A percentile compares a stretch with the other conserved stretches of the same genome.
phyloP scores from a whole-genome alignment of 805 yeast genomes.

The Maudiozyma pseudohumilis region DNA sequence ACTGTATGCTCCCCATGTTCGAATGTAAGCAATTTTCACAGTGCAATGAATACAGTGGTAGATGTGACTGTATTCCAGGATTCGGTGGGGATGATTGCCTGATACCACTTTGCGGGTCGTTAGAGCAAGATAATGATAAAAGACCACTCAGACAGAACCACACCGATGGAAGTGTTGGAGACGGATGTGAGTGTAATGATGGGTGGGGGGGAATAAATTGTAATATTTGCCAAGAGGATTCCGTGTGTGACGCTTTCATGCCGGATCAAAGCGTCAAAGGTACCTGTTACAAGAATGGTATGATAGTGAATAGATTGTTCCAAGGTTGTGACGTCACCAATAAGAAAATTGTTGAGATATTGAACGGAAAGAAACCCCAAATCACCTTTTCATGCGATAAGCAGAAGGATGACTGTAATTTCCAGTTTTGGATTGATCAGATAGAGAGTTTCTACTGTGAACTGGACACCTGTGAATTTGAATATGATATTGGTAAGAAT shows the following conservation, averaged over 20 bases:
- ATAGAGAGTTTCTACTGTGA: constrained; percentile 87
- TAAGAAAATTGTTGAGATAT: constrained; percentile 68
- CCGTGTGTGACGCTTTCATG: constrained; percentile 75
- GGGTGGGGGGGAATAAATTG: constrained; percentile 97
- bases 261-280: constrained; percentile 73
- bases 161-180: constrained; percentile 28
- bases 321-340: constrained; percentile 95
- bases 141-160: constrained; percentile 47
- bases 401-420: constrained; percentile 57
- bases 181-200: constrained; percentile 56
- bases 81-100: constrained; percentile 92
- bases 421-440: constrained; percentile 94
- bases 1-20: constrained; percentile 85
- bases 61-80: constrained; percentile 86
- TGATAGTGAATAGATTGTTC: constrained; percentile 66
- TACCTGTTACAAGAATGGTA: constrained; percentile 81
- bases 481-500: constrained; percentile 52
- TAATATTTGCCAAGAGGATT: constrained; percentile 66
- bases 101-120: constrained; percentile 76
- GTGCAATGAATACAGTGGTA: constrained; percentile 84
- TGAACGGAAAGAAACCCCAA: constrained; percentile 77
- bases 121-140: constrained; percentile 34
- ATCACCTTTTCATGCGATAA: constrained; percentile 84
- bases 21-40: constrained; percentile 81
- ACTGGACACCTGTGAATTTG: constrained; percentile 59